Percentiles rank a stretch among this genome's conserved stretches.
These are phyloP conservation scores for Tylopilus sp. DNA, from an alignment of 1,284 basidiomycete species.

Conservation along the genomic window DNA sequence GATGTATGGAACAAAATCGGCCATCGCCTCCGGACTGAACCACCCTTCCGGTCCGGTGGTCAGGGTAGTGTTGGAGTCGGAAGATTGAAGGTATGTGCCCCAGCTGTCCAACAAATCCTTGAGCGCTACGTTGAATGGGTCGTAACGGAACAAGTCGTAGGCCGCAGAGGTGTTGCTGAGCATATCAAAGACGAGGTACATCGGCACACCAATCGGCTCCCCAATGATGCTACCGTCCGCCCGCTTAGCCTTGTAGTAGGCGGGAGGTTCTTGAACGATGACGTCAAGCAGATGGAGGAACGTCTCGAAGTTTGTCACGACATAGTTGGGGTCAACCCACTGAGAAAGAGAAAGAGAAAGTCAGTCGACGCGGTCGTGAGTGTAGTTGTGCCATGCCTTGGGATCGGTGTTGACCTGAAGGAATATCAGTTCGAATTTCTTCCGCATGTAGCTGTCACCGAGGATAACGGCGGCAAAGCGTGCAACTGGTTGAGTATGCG, in stretches of 20 bases:
- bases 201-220: conserved; percentile 6
- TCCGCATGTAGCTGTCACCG: background rate
- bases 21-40: conserved; percentile 7
- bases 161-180: conserved; percentile 27
- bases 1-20: conserved; percentile 1
- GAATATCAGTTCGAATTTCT: conserved; percentile 16
- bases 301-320: background rate
- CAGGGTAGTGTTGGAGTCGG: conserved; percentile 2
- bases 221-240: conserved; percentile 14
- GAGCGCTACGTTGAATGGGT: conserved; percentile 20
- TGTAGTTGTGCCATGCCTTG: conserved; percentile 3
- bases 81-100: conserved; percentile 11
- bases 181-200: conserved; percentile 23
- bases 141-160: conserved; percentile 21
- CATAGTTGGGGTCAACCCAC: conserved; percentile 7
- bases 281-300: conserved; percentile 13
- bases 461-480: conserved; percentile 13
- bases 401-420: conserved; percentile 9
- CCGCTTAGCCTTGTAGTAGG: conserved; percentile 11
- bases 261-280: conserved; percentile 12
- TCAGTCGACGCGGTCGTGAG: background rate
- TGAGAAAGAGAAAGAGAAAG: background rate
- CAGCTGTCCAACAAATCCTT: conserved; percentile 1
- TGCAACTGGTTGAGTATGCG: background rate
- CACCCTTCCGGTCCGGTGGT: background rate